Evolutionary conservation across 2,329 filamentous ascomycete species (phyloP), one percentile per base, ranked within the genome.

Genomic region (Neopestalotiopsis sp.): DNA sequence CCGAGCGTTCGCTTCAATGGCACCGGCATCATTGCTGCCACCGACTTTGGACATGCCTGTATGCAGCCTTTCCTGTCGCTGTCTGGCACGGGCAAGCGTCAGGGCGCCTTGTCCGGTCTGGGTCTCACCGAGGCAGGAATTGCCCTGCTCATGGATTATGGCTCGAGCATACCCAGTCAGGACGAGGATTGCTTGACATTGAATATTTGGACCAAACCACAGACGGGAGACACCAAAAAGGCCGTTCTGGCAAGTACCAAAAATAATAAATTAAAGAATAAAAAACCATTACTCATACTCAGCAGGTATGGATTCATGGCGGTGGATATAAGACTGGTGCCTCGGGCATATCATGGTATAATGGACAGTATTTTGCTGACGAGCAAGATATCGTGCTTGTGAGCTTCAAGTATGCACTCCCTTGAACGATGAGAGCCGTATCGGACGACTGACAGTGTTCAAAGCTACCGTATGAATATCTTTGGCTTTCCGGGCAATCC

Each of bases 131-230:
- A 38, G 10, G 32, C 64, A n/a, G 53, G 53, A 20, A n/a, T 66
- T 40, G 53, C 49, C 9, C 17, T 66, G 4, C 56, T 70, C 3
- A 42, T 53, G 2, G 24, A 67, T 3, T 70, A 72, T 24, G 64
- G 70, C 10, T 45, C 57, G 30, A 24, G 56, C 68, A 34, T 68
- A 69, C 42, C 57, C 7, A 38, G 56, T 20, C 38, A 62, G 28
- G 45, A 42, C 61, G 70, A 70, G 45, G 69, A 70, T 56, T 85
- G 82, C 66, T 71, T 85, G 57, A 79, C 76, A 2, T 71, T 83
- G 17, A 80, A 79, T 64, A 72, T 85, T 2, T 84, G 81, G 81
- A 74, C 81, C 13, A 59, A 61, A 1, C 65, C 65, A 2, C 65
- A 67, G 65, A 61, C 56, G 1, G 65, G 65, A 24, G 65, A 67